Percentiles rank a stretch among this genome's conserved stretches.
These are phyloP conservation scores for Cyberlindnera bimundalis DNA, from an alignment of 805 yeast species.

Conservation along the genomic window DNA sequence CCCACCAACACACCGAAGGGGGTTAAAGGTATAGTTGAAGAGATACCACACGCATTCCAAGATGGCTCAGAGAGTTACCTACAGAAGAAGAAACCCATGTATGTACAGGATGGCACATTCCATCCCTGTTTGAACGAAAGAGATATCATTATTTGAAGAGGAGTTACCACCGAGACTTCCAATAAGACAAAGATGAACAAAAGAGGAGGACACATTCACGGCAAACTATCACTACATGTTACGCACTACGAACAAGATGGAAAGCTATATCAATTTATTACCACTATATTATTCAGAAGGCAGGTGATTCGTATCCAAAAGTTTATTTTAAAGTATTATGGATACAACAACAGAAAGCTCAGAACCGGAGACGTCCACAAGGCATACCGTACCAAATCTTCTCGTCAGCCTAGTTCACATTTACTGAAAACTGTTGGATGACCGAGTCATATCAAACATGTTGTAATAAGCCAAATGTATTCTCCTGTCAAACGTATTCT, in stretches of 20 bases:
- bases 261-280: too few species aligned
- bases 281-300: too few species aligned
- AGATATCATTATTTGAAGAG: slow-evolving; percentile 1
- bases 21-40: slow-evolving; percentile 7
- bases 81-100: slow-evolving; percentile 99
- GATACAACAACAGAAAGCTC: too few species aligned
- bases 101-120: slow-evolving; percentile 41
- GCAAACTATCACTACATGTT: too few species aligned
- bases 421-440: background rate
- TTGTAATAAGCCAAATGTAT: background rate
- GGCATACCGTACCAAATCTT: too few species aligned
- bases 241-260: too few species aligned
- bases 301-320: too few species aligned
- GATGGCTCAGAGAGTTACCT: slow-evolving; percentile 99
- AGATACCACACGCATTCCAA: slow-evolving; percentile 26
- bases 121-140: background rate
- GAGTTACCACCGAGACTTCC: background rate
- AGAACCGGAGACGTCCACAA: too few species aligned
- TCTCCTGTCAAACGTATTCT: background rate
- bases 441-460: background rate
- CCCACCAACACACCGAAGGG: slow-evolving; percentile 1
- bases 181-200: background rate
- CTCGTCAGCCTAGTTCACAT: too few species aligned
- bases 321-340: too few species aligned
- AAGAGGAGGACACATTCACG: background rate